phyloP scores from a whole-genome alignment of 768 basidiomycete genomes.

The Tricholoma matsutake region DNA sequence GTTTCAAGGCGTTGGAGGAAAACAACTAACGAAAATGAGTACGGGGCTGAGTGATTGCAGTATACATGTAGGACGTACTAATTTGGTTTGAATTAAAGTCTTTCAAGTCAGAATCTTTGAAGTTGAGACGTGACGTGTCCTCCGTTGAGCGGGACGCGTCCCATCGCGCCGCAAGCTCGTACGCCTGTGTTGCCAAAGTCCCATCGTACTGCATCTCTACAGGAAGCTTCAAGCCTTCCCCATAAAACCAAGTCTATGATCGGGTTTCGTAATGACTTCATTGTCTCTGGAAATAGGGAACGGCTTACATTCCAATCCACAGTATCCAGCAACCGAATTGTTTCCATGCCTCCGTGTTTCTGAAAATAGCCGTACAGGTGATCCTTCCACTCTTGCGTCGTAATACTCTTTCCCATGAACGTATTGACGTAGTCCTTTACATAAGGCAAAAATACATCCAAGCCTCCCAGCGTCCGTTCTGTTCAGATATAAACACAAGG shows the following conservation, averaged over 20 bases:
- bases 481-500: not conserved
- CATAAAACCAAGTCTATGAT: slow-evolving; percentile 74
- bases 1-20: slow-evolving; percentile 80
- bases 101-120: slow-evolving; percentile 57
- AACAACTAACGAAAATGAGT: slow-evolving; percentile 47
- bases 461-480: slow-evolving; percentile 76
- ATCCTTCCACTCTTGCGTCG: slow-evolving; percentile 78
- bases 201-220: slow-evolving; percentile 74
- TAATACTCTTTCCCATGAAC: slow-evolving; percentile 80
- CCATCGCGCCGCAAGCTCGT: slow-evolving; percentile 73
- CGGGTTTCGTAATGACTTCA: not conserved
- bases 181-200: slow-evolving; percentile 66
- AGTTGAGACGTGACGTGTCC: slow-evolving; percentile 47
- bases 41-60: not conserved
- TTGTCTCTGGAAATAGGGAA: not conserved
- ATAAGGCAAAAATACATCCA: slow-evolving; percentile 83
- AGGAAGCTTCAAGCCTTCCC: slow-evolving; percentile 72
- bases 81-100: slow-evolving; percentile 75
- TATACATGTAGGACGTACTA: slow-evolving; percentile 36
- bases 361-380: slow-evolving; percentile 74
- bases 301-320: slow-evolving; percentile 74
- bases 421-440: slow-evolving; percentile 78
- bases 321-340: slow-evolving; percentile 60
- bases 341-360: slow-evolving; percentile 54
- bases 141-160: slow-evolving; percentile 51